A percentile compares a stretch with the other conserved stretches of the same genome.
Evolutionary conservation across 2,329 filamentous ascomycete genomes (phyloP).

Genomic region (Talaromyces sp.): DNA sequence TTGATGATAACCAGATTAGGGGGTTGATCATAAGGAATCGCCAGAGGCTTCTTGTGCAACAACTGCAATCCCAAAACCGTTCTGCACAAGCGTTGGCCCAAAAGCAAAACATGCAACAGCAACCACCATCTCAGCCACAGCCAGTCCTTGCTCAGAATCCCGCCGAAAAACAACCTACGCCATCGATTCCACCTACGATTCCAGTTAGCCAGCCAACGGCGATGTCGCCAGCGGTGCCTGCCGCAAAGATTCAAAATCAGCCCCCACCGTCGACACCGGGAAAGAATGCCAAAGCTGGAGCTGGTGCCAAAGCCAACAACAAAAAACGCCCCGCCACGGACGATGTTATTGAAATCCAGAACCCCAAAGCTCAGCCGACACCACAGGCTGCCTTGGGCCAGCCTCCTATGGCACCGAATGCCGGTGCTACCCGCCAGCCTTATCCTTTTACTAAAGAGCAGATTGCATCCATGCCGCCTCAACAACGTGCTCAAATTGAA

Average conservation of each 20-base stretch:
- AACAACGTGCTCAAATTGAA: slow-evolving; percentile 37
- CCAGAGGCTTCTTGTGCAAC: slow-evolving; percentile 28
- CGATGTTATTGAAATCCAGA: slow-evolving; percentile 41
- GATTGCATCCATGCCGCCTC: slow-evolving; percentile 34
- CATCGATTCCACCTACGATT: slow-evolving; percentile 6
- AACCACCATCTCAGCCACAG: slow-evolving; percentile 13
- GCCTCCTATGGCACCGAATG: slow-evolving; percentile 13
- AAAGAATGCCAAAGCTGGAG: slow-evolving; percentile 16
- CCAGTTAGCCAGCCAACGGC: slow-evolving; percentile 22
- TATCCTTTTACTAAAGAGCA: slow-evolving; percentile 29
- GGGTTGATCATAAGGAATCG: slow-evolving; percentile 29
- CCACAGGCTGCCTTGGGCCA: slow-evolving; percentile 18
- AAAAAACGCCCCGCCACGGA: slow-evolving; percentile 42
- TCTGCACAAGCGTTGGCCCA: slow-evolving; percentile 6
- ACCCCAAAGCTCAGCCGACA: slow-evolving; percentile 29
- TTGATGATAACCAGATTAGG: slow-evolving; percentile 41
- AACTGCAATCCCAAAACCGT: slow-evolving; percentile 25
- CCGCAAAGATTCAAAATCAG: slow-evolving; percentile 4
- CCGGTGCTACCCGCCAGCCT: slow-evolving; percentile 18
- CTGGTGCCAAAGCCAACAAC: slow-evolving; percentile 27
- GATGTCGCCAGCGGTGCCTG: slow-evolving; percentile 15
- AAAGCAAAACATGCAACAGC: slow-evolving; percentile 21
- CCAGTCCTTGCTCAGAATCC: slow-evolving; percentile 20
- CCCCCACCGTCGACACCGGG: background rate
- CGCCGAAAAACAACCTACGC: slow-evolving; percentile 20